These are phyloP conservation scores for Steccherinum ochraceum DNA, from an alignment of 768 basidiomycete species.

Conservation along the genomic window DNA sequence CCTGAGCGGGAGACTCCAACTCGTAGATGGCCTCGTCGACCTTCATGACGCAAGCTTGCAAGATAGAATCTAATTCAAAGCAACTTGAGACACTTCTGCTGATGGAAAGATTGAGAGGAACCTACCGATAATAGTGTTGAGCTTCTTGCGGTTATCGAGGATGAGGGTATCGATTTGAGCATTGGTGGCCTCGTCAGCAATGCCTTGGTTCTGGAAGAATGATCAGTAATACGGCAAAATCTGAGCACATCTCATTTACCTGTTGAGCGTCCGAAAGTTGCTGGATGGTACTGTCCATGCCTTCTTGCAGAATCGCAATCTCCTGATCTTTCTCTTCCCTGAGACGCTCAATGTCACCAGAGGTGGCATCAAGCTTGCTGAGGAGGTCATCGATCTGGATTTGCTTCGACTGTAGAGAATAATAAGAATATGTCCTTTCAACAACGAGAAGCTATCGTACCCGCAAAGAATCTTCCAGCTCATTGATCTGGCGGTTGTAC, in stretches of 20 bases:
- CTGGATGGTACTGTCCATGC: constrained; percentile 88
- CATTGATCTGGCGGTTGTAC: constrained; percentile 93
- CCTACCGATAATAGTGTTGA: constrained; percentile 92
- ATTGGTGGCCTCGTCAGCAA: constrained; percentile 85
- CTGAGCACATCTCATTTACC: constrained; percentile 47
- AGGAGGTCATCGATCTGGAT: constrained; percentile 93
- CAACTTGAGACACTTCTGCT: constrained; percentile 6
- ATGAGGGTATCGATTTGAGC: constrained; percentile 98
- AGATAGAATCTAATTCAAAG: constrained; percentile 74
- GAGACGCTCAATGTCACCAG: constrained; percentile 70
- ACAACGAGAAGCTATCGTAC: too few species aligned
- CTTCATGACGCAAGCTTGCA: constrained; percentile 94
- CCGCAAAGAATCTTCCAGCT: constrained; percentile 92
- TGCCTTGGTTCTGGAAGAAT: constrained; percentile 70
- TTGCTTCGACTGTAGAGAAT: constrained; percentile 73
- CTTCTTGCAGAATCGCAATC: constrained; percentile 90
- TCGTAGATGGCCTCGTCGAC: constrained; percentile 98
- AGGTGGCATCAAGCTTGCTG: constrained; percentile 67
- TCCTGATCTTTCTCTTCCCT: constrained; percentile 98
- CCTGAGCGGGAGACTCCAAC: constrained; percentile 90
- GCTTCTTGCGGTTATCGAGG: constrained; percentile 93
- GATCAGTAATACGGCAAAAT: constrained; percentile 11
- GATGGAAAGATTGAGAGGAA: constrained; percentile 5
- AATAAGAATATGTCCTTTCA: background rate
- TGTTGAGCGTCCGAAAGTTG: constrained; percentile 83